phyloP scores from a whole-genome alignment of 2,329 filamentous ascomycete species.

The Fusarium robinianum region DNA sequence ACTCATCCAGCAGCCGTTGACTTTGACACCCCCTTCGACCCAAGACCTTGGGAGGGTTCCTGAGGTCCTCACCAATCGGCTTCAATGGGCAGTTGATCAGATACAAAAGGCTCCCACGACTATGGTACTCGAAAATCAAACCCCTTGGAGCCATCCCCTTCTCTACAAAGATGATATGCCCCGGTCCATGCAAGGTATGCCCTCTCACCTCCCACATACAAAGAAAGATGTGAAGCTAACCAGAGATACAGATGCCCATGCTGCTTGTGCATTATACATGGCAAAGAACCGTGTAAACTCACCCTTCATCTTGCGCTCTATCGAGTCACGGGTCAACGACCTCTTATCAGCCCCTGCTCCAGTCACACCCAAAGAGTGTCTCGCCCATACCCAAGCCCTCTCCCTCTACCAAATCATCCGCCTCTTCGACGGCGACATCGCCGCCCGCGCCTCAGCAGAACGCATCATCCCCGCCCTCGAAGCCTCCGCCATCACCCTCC shows the following conservation, averaged over 20 bases:
- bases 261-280: conserved; percentile 58
- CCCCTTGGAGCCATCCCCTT: conserved; percentile 58
- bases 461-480: conserved; percentile 42
- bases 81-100: conserved; percentile 54
- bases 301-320: conserved; percentile 52
- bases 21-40: conserved; percentile 30
- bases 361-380: conserved; percentile 31
- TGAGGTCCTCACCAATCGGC: conserved; percentile 39
- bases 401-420: conserved; percentile 55
- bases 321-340: conserved; percentile 50
- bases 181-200: conserved; percentile 52
- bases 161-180: conserved; percentile 59
- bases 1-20: conserved; percentile 29
- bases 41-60: conserved; percentile 30
- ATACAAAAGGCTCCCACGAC: conserved; percentile 53
- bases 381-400: conserved; percentile 54
- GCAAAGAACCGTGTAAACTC: conserved; percentile 54
- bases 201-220: background rate
- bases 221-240: conserved; percentile 5
- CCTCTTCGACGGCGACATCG: conserved; percentile 56
- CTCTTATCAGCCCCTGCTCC: conserved; percentile 46
- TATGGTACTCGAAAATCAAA: conserved; percentile 55
- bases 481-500: conserved; percentile 40
- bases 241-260: conserved; percentile 51
- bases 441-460: conserved; percentile 46